Conservation (phyloP, 2,329 filamentous ascomycete species). For the Chalara sp. region DNA sequence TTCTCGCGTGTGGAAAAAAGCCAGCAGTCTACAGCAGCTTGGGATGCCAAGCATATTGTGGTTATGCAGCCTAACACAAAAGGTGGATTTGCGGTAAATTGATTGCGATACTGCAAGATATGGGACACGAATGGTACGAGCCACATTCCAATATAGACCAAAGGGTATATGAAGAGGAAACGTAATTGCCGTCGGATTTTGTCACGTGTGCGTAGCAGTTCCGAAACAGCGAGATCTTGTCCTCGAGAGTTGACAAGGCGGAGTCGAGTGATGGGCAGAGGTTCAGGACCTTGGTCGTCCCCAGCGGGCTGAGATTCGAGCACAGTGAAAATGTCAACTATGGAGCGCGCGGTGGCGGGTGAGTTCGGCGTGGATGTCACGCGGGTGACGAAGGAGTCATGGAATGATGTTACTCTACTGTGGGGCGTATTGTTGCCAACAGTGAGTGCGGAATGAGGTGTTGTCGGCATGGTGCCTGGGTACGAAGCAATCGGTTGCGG, state of each 20-base stretch:
- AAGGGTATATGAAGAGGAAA: slow-evolving; percentile 69
- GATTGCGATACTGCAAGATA: slow-evolving; percentile 49
- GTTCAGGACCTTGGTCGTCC: not conserved
- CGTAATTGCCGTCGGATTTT: slow-evolving; percentile 62
- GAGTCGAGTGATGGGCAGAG: slow-evolving; percentile 14
- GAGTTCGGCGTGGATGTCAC: slow-evolving; percentile 12
- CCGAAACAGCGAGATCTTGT: slow-evolving; percentile 25
- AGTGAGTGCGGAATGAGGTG: not conserved
- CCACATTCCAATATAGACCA: slow-evolving; percentile 68
- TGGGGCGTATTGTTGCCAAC: not conserved
- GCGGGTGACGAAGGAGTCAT: slow-evolving; percentile 13
- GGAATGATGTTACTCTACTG: slow-evolving; percentile 15
- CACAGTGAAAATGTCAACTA: slow-evolving; percentile 16
- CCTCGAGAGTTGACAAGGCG: slow-evolving; percentile 21
- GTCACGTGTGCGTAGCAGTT: slow-evolving; percentile 36
- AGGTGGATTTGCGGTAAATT: slow-evolving; percentile 43
- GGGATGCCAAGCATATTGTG: slow-evolving; percentile 53
- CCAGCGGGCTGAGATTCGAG: slow-evolving; percentile 13
- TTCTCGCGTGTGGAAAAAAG: slow-evolving; percentile 65
- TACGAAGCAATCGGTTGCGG: slow-evolving; percentile 12
- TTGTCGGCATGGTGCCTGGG: not conserved
- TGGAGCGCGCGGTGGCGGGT: slow-evolving; percentile 9
- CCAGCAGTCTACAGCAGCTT: slow-evolving; percentile 61
- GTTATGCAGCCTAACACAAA: slow-evolving; percentile 48
- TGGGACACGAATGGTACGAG: slow-evolving; percentile 63